Evolutionary conservation across 768 basidiomycete genomes (phyloP), one percentile per base, ranked within the genome.

Genomic region (Galerina sulciceps): DNA sequence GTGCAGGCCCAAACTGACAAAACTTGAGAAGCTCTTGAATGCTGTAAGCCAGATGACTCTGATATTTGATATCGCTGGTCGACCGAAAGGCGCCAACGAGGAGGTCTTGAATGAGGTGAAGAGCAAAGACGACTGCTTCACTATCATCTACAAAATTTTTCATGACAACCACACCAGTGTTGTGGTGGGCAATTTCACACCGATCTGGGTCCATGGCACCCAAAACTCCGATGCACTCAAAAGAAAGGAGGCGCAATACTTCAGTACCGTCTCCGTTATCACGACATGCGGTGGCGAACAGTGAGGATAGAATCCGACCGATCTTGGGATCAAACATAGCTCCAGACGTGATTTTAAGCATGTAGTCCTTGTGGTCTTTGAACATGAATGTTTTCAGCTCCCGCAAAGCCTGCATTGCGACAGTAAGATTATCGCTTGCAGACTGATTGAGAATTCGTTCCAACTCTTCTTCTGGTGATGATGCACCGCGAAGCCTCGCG

Each of bases 181-280:
- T 87, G 37, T 73, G 75, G 31, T 80, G 70, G 1, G 77, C 75
- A 17, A 93, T 79, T 61, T 93, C 89, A 66, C 91, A 90, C 48
- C 97, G 83, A 76, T 99, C 96, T 0, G 96, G 96, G 72, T 99
- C 97, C 15, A 96, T 82, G 2, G 97, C 97, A 6, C 97, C 97
- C 11, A 99, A 75, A 18, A 93, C 84, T 1, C 96, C 94, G 55
- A 99, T 86, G 69, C 93, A 97, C 68, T 97, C 93, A 67, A 89
- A 95, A 0, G 94, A 90, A 17, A 91, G 72, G 42, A 85, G 75
- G 15, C 87, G 86, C 9, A 94, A 67, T 1, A 79, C 67, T 44
- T 95, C 90, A 5, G 81, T 81, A 6, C 83, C 85, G 47, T 96
- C 93, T 1, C 87, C 88, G 61, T 38, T 59, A 43, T 96, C 94